A percentile compares a stretch with the other conserved stretches of the same genome.
These are phyloP conservation scores for Pythium rhizo-oryzae DNA, from an alignment of 352 stramenopile genomes.

Conservation along the genomic window DNA sequence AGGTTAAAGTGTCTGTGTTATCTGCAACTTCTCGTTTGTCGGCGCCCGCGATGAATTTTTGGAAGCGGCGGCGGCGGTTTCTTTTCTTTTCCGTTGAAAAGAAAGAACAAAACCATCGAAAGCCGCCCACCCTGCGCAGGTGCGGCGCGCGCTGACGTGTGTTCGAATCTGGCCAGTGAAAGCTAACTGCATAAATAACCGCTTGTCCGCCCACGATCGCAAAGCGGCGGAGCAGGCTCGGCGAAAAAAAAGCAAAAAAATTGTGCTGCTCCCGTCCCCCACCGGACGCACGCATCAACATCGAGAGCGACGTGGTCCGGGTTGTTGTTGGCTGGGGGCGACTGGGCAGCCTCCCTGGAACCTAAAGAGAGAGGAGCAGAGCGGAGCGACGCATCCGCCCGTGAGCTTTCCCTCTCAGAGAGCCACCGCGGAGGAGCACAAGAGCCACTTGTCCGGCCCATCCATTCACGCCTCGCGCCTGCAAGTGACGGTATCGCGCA, in stretches of 20 bases:
- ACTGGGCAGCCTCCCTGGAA: neutral
- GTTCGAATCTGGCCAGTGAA: constrained; percentile 1
- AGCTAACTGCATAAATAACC: constrained; percentile 1
- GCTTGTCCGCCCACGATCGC: neutral
- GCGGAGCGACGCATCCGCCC: neutral
- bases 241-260: constrained; percentile 1
- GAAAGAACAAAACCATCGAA: constrained; percentile 27
- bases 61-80: constrained; percentile 14
- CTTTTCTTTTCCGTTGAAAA: constrained; percentile 28
- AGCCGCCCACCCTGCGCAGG: no score
- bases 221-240: neutral
- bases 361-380: neutral
- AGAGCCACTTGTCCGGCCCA: neutral
- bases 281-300: neutral
- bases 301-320: neutral
- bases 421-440: neutral
- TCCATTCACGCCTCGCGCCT: neutral
- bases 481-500: neutral
- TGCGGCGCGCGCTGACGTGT: neutral
- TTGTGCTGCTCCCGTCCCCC: neutral
- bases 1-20: constrained; percentile 24
- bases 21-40: constrained; percentile 17
- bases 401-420: neutral
- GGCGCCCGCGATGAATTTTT: constrained; percentile 12
- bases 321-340: constrained; percentile 3